These are phyloP conservation scores for Takashimella tepidaria DNA, from an alignment of 1,284 basidiomycete genomes.

Conservation along the genomic window DNA sequence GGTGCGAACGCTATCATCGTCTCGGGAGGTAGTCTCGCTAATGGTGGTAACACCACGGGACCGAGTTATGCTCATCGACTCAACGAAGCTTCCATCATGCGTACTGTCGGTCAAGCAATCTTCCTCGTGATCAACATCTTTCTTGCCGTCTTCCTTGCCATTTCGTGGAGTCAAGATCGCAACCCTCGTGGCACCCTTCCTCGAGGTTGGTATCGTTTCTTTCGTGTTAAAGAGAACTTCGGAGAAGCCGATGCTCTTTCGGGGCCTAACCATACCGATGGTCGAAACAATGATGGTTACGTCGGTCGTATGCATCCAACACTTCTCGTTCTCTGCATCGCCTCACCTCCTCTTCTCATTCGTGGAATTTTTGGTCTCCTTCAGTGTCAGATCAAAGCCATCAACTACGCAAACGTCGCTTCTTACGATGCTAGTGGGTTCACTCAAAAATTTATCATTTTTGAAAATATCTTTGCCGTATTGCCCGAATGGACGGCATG, in stretches of 20 bases:
- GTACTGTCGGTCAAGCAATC: constrained; percentile 26
- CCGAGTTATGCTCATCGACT: constrained; percentile 11
- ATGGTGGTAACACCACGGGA: constrained; percentile 6
- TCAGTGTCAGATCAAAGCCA: constrained; percentile 17
- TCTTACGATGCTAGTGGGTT: constrained; percentile 11
- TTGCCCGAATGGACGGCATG: constrained; percentile 16
- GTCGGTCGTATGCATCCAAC: constrained; percentile 2
- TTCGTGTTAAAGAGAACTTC: constrained; percentile 11
- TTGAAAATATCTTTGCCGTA: constrained; percentile 16
- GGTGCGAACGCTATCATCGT: constrained; percentile 29
- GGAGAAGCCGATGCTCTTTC: constrained; percentile 10
- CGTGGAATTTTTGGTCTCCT: constrained; percentile 32
- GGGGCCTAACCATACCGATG: not conserved
- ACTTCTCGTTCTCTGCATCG: constrained; percentile 12
- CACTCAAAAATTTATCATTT: constrained; percentile 9
- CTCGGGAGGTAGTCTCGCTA: constrained; percentile 23
- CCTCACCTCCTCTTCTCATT: constrained; percentile 17
- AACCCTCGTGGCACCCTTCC: constrained; percentile 13
- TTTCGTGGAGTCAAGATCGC: constrained; percentile 14
- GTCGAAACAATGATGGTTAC: not conserved
- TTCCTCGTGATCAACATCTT: constrained; percentile 28
- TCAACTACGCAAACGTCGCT: constrained; percentile 18
- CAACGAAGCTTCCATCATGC: constrained; percentile 13
- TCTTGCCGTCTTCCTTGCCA: constrained; percentile 14
- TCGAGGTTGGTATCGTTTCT: constrained; percentile 10